Base-by-base conservation (phyloP, 176 grass and related monocot species). In the Bothriochloa decipiens region DNA sequence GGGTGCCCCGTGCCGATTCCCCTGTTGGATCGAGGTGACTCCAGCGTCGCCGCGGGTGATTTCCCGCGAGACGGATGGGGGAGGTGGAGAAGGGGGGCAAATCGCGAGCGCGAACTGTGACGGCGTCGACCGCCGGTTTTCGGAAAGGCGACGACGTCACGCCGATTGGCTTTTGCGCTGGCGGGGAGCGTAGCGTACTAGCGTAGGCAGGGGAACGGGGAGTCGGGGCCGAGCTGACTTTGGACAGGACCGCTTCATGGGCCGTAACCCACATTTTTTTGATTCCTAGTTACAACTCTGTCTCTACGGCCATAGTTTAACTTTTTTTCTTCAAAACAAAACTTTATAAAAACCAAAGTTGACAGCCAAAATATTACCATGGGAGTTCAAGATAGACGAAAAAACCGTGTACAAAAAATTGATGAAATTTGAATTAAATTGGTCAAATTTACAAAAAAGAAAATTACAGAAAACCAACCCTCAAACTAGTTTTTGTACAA, bases 91-190 rank as follows among this genome's bases (percentile, higher is more conserved):
- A 5, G 15, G 18, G 50, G 64, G 80, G 15, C 65, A 36, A 70
- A n/a, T 39, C 74, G 74, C 74, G 49, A 14, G 50, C 12, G 20
- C 77, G 79, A 75, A 42, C 14, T 25, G 72, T 41, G 79, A 49
- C 72, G 65, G 72, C n/a, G 80, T 47, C 80, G 35, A 36, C 35
- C 73, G 73, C 39, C 50, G 9, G 65, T 77, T 45, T 36, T 43
- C n/a, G 70, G 12, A 46, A 64, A 65, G 49, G 63, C 27, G 39
- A 52, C 60, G 86, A 82, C 73, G 86, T 88, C 65, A 32, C 65
- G 47, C 8, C 23, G 29, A 60, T 32, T 2, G 28, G 65, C 64
- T 53, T 53, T 53, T 39, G 45, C 28, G 64, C 64, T 7, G 50
- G 20, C 39, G 46, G 14, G 29, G 29, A 32, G 29, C 29, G 29